These are phyloP conservation scores for Lotus japonicus DNA, from an alignment of 306 rosid genomes.

Conservation along the genomic window DNA sequence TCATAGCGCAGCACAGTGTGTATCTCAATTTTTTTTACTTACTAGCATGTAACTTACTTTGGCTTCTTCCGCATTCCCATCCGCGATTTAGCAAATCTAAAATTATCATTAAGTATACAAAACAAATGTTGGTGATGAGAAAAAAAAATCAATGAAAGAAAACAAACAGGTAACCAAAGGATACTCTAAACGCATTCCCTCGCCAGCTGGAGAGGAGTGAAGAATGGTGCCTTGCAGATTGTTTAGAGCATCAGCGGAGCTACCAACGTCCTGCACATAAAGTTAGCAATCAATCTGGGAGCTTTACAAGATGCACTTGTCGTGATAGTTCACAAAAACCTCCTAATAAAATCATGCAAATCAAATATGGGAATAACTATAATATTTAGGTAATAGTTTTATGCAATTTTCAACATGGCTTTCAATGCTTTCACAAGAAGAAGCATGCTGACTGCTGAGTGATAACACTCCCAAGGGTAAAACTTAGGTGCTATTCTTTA, in stretches of 20 bases:
- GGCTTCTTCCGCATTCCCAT: conserved; percentile 92
- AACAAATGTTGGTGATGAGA: not conserved
- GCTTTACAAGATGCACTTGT: no score
- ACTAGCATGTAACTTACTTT: conserved; percentile 26
- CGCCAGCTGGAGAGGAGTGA: conserved; percentile 67
- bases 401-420: not conserved
- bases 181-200: conserved; percentile 95
- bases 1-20: no score
- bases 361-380: not conserved
- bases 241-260: conserved; percentile 63
- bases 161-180: conserved; percentile 32
- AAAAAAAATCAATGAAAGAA: not conserved
- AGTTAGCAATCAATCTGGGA: not conserved
- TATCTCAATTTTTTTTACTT: not conserved
- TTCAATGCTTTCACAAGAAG: not conserved
- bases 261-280: conserved; percentile 52
- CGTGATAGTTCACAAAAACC: not conserved
- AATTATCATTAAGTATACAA: conserved; percentile 46
- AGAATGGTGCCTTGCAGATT: conserved; percentile 80
- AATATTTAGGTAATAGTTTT: not conserved
- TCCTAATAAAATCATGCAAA: not conserved
- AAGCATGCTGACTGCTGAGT: not conserved
- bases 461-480: not conserved
- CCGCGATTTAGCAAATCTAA: conserved; percentile 83
- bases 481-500: no score